Evolutionary conservation across 139 green algal species (phyloP), one percentile per base, ranked within the genome.

Genomic region (Auxenochlorella pyrenoidosa): DNA sequence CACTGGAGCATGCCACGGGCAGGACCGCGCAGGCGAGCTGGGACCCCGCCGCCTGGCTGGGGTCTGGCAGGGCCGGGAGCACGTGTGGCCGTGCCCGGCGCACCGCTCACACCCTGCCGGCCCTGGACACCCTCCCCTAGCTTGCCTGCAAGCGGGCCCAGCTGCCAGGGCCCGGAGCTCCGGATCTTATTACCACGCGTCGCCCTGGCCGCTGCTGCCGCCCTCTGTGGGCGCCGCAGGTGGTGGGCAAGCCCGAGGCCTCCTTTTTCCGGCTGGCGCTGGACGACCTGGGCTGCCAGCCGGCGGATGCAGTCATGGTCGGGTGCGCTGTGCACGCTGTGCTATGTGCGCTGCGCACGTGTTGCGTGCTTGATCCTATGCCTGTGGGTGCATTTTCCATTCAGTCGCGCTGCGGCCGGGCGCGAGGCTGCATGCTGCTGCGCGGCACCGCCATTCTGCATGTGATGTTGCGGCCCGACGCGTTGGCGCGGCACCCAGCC

Each of bases 201-300:
- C n/a, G n/a, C n/a, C n/a, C n/a, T n/a, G n/a, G n/a, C n/a, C n/a
- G n/a, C n/a, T n/a, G n/a, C n/a, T n/a, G n/a, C n/a, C n/a, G n/a
- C n/a, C n/a, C 66, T 22, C 66, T 36, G 32, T 73, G 66, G 30
- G 34, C 41, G 54, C 44, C 65, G 26, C 89, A 92, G 86, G 88
- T 92, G 16, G 90, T 93, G 26, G 90, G 90, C 70, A 93, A 93
- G 85, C 90, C 90, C 2, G 43, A 89, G 72, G 38, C 88, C 8
- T 71, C 86, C 22, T 92, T 93, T 76, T 93, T 92, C 76, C 78
- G 84, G 58, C 65, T 79, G 36, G 90, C 86, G 28, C 71, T 93
- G 13, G 47, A 73, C 34, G 72, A 87, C 54, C 30, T 92, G 71
- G 54, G 80, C 30, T 81, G 65, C 36, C 5, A 18, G 34, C 63